Percentiles rank a stretch among this genome's conserved stretches.
phyloP scores from a whole-genome alignment of 2,329 filamentous ascomycete species.

The Aspergillus intermedius region DNA sequence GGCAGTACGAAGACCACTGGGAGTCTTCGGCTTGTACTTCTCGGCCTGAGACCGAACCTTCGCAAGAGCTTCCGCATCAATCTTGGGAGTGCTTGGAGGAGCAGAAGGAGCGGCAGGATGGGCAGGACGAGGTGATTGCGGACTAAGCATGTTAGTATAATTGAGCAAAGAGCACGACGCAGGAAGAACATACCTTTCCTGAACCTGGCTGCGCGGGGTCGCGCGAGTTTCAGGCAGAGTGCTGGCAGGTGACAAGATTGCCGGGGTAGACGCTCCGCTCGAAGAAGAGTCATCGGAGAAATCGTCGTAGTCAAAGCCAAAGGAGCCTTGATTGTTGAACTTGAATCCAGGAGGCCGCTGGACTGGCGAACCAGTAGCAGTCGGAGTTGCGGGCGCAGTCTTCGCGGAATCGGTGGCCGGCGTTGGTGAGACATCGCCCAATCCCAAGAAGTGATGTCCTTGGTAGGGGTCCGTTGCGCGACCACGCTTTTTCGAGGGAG shows the following conservation, averaged over 20 bases:
- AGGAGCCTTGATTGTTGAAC: conserved; percentile 20
- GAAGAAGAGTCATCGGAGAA: conserved; percentile 20
- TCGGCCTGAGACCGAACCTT: conserved; percentile 32
- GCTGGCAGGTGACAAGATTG: conserved; percentile 4
- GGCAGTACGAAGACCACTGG: conserved; percentile 36
- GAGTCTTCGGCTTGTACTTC: conserved; percentile 39
- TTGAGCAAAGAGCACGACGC: background rate
- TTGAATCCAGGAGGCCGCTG: conserved; percentile 15
- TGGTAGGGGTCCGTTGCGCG: conserved; percentile 19
- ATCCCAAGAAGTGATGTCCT: conserved; percentile 16
- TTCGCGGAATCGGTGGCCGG: conserved; percentile 3
- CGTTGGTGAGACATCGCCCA: conserved; percentile 5
- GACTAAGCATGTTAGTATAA: conserved; percentile 1
- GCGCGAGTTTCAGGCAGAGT: conserved; percentile 3
- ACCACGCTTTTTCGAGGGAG: conserved; percentile 25
- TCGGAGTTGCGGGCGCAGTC: conserved; percentile 11
- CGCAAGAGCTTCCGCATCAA: conserved; percentile 26
- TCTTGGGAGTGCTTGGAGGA: conserved; percentile 14
- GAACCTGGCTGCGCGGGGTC: conserved; percentile 2
- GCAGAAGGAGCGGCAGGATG: conserved; percentile 5
- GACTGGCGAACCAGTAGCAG: conserved; percentile 5
- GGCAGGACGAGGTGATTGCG: conserved; percentile 6
- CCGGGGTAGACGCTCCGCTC: conserved; percentile 9
- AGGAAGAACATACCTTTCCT: conserved; percentile 9
- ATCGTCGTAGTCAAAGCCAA: conserved; percentile 25